Evolutionary conservation across 2,329 filamentous ascomycete genomes (phyloP).

Genomic region (Colletotrichum viniferum): DNA sequence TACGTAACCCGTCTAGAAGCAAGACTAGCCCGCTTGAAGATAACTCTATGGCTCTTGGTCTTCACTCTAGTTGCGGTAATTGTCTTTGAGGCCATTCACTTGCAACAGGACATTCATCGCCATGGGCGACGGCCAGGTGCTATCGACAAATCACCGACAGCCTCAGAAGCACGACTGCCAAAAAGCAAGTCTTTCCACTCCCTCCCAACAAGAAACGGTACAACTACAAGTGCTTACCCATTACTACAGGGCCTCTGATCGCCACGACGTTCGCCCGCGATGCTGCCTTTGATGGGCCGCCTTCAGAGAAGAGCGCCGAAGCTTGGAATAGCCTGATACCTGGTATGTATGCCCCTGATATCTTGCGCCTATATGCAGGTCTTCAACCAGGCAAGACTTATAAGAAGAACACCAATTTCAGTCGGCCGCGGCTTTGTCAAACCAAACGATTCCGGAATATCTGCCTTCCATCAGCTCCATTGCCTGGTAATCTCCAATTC

Average conservation of each 20-base stretch:
- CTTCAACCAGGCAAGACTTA: not conserved
- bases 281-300: not conserved
- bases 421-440: not conserved
- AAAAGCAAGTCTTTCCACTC: not conserved
- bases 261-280: not conserved
- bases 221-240: not conserved
- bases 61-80: not conserved
- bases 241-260: not conserved
- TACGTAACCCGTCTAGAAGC: not conserved
- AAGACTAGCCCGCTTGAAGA: not conserved
- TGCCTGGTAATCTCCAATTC: not conserved
- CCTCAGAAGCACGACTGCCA: not conserved
- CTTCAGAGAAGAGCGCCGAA: not conserved
- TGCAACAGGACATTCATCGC: not conserved
- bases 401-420: not conserved
- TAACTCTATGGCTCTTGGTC: not conserved
- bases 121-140: not conserved
- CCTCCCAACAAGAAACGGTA: not conserved
- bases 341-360: not conserved
- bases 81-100: not conserved
- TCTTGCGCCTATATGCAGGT: fast-evolving
- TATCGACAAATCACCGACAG: not conserved
- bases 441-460: not conserved
- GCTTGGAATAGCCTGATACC: not conserved
- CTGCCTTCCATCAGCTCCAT: not conserved